Evolutionary conservation across 306 rosid genomes (phyloP).

Genomic region (Astragalus membranaceus): DNA sequence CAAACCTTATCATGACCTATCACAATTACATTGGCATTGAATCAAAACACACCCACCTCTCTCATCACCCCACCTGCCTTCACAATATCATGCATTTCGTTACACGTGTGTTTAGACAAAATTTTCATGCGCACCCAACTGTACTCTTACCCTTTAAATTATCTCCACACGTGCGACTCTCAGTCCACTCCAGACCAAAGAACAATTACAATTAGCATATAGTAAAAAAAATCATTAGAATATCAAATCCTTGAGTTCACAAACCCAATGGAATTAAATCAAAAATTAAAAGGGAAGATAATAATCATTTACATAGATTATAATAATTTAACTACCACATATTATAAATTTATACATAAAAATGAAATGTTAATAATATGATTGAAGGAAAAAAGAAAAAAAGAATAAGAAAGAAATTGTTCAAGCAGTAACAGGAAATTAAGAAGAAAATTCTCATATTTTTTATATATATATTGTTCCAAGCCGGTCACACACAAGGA

Average conservation of each 20-base stretch:
- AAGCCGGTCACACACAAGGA: not conserved
- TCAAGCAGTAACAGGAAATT: not conserved
- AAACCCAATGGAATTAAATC: too few species aligned
- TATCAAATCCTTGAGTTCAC: too few species aligned
- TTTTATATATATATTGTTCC: not conserved
- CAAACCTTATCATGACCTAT: constrained; percentile 34
- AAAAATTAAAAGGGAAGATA: too few species aligned
- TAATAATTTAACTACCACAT: not conserved
- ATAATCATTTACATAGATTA: too few species aligned
- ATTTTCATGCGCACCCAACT: constrained; percentile 38
- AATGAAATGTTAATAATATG: not conserved
- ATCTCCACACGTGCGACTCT: constrained; percentile 47
- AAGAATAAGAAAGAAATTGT: not conserved
- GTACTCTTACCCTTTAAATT: constrained; percentile 28
- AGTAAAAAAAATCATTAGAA: too few species aligned
- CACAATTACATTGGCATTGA: constrained; percentile 26
- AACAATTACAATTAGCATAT: not conserved
- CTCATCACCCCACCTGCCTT: constrained; percentile 51
- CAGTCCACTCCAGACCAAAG: not conserved
- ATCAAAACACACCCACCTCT: constrained; percentile 32
- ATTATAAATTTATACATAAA: not conserved
- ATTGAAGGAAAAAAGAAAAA: not conserved
- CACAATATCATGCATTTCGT: constrained; percentile 16
- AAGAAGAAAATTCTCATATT: not conserved
- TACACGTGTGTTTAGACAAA: constrained; percentile 47